Base-by-base conservation (phyloP, 2,329 filamentous ascomycete species). In the Diaporthe citriasiana region DNA sequence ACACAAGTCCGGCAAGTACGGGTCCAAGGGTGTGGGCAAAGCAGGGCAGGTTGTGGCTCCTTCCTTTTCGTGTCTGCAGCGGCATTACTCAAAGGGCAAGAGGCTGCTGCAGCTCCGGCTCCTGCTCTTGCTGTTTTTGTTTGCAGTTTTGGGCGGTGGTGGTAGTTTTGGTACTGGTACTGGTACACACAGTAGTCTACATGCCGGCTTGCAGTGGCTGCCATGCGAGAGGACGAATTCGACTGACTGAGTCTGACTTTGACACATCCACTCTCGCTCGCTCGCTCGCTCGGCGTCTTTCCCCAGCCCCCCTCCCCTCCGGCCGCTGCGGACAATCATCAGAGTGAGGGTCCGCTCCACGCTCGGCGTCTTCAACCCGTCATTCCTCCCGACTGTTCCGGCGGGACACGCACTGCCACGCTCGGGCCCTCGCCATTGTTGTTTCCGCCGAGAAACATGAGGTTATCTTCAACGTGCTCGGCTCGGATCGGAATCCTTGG, bases 41-140 rank as follows among this genome's bases (percentile, higher is more conserved):
- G 25, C 9, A 45, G n/a, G 53, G 57, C 38, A 45, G 15, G 27
- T n/a, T 60, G 57, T 60, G 57, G 40, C 40, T 33, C 25, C 13
- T 25, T n/a, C 22, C 22, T 35, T 35, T 13, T 66, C 60, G 60
- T 66, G 63, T 51, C 63, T 66, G 63, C 45, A 66, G 30, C 33
- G 45, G 63, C 63, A 68, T 53, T 68, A 68, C 63, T 68, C 63
- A 40, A 68, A 53, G 13, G 33, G 13, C n/a, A 38, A 42, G 40
- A 45, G 40, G 13, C 25, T 19, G 30, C 15, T 6, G 30, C 38
- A 22, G n/a, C n/a, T 27, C 10, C 42, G 22, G 33, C 22, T 66
- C 17, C 38, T 35, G 45, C 47, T 27, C 9, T 51, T 50, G 45
- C 33, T 35, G 33, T 35, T 9, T 35, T 9, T 35, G 33, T n/a